These are phyloP conservation scores for Amoebophrya sp. DNA, from an alignment of 169 alveolate genomes.

Conservation along the genomic window DNA sequence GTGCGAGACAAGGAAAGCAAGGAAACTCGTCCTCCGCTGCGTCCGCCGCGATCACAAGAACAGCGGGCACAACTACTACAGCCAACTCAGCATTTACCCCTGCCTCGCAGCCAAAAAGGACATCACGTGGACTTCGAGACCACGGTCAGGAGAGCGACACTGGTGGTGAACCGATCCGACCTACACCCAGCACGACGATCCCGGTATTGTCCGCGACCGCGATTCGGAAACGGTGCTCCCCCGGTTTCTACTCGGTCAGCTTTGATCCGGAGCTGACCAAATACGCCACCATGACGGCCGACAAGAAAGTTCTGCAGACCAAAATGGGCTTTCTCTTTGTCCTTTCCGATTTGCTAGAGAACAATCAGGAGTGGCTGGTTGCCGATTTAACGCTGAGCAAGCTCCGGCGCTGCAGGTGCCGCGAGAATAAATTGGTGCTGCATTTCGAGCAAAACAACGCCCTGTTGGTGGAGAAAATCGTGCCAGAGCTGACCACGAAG, in stretches of 20 bases:
- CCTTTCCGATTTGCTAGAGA: neutral
- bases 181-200: too few species aligned
- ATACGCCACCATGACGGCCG: neutral
- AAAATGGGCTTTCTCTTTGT: slow-evolving; percentile 12
- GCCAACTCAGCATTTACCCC: too few species aligned
- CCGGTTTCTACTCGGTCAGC: neutral
- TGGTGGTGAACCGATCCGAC: too few species aligned
- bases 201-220: neutral
- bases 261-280: neutral
- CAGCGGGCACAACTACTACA: too few species aligned
- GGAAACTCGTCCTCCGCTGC: too few species aligned
- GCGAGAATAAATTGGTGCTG: neutral
- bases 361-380: neutral
- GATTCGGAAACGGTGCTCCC: neutral
- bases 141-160: too few species aligned
- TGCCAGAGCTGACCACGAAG: neutral
- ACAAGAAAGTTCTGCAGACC: neutral
- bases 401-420: neutral
- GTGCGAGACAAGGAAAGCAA: too few species aligned
- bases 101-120: too few species aligned
- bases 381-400: neutral
- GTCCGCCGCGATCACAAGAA: too few species aligned
- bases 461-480: neutral
- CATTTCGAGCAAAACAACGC: neutral
- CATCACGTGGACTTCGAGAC: too few species aligned